phyloP scores from a whole-genome alignment of 106 monocot species.

The Narthecium ossifragum region DNA sequence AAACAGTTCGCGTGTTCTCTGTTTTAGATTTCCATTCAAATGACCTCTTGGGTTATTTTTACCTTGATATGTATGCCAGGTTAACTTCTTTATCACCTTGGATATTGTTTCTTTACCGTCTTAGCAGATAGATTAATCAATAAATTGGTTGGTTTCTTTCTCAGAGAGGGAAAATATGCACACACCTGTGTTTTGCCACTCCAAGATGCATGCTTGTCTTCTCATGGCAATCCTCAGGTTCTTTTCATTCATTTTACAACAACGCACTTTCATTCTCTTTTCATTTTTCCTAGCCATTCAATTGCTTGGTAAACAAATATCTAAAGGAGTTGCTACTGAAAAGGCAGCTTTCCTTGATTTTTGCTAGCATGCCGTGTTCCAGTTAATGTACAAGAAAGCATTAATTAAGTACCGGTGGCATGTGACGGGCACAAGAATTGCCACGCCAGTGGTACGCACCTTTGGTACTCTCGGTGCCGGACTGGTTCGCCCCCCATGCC shows the following conservation, averaged over 20 bases:
- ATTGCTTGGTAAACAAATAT: too few relatives aligned
- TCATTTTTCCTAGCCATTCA: too few relatives aligned
- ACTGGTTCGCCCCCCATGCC: too few relatives aligned
- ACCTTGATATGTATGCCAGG: conserved; percentile 84
- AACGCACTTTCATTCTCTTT: too few relatives aligned
- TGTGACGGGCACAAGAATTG: too few relatives aligned
- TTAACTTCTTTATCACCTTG: conserved; percentile 13
- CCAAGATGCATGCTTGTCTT: conserved; percentile 79
- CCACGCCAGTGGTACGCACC: too few relatives aligned
- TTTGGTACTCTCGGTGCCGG: too few relatives aligned
- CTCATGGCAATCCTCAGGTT: conserved; percentile 71
- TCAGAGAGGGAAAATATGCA: conserved; percentile 80
- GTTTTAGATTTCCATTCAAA: conserved; percentile 56
- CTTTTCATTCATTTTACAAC: neutral
- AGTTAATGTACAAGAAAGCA: too few relatives aligned
- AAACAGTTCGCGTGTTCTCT: conserved; percentile 64
- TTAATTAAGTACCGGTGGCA: too few relatives aligned
- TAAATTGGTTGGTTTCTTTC: neutral
- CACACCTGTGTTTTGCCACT: conserved; percentile 91
- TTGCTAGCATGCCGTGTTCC: too few relatives aligned
- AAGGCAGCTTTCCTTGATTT: too few relatives aligned
- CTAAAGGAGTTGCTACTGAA: too few relatives aligned
- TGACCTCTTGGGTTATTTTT: conserved; percentile 92
- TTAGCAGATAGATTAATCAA: neutral
- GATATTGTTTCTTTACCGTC: neutral